Evolutionary conservation across 306 rosid genomes (phyloP).

Genomic region (Alnus glutinosa): DNA sequence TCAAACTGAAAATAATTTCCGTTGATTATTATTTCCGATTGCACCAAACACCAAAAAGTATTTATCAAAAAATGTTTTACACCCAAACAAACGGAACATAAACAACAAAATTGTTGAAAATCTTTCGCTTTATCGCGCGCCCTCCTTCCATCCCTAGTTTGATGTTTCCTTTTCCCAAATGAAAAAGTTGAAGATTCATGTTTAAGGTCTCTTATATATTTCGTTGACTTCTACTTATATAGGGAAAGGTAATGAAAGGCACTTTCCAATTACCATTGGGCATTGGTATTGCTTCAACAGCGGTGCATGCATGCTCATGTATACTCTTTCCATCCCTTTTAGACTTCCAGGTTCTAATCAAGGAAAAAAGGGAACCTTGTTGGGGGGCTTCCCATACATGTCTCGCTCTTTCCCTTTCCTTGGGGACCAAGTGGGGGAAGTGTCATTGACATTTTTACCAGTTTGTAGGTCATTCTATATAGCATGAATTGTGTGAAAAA

Average conservation of each 20-base stretch:
- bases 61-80: too few species aligned
- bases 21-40: too few species aligned
- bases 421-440: neutral
- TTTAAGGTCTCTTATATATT: neutral
- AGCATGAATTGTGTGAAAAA: too few species aligned
- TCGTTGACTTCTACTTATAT: neutral
- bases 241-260: slow-evolving; percentile 11
- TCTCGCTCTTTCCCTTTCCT: neutral
- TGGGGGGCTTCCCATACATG: neutral
- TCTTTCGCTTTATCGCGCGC: too few species aligned
- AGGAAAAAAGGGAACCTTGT: neutral
- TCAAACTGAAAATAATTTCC: too few species aligned
- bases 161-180: neutral
- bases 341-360: neutral
- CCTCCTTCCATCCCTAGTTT: too few species aligned
- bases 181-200: neutral
- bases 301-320: too few species aligned
- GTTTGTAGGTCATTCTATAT: neutral
- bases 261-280: slow-evolving; percentile 12
- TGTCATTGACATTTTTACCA: neutral
- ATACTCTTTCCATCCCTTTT: neutral
- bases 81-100: too few species aligned
- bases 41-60: too few species aligned
- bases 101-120: too few species aligned
- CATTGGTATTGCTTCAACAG: slow-evolving; percentile 2